Conservation (phyloP, 148 eudicot genomes). For the Nepenthes mirabilis region DNA sequence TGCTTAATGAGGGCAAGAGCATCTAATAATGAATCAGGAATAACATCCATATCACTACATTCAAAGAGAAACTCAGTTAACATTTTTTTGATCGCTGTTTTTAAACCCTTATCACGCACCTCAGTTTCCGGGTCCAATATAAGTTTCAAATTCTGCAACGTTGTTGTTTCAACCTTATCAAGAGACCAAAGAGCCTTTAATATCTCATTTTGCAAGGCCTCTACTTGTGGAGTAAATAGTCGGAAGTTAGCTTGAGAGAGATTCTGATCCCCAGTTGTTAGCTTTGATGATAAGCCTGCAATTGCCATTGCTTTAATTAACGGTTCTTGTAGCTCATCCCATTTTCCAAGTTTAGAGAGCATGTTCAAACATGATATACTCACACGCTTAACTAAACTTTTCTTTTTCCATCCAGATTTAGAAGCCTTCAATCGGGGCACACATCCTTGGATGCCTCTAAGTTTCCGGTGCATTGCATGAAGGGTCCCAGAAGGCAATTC, state of each 20-base stretch:
- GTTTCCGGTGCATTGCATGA: slow-evolving; percentile 54
- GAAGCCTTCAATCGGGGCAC: slow-evolving; percentile 20
- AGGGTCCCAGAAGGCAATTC: slow-evolving; percentile 30
- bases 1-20: slow-evolving; percentile 35
- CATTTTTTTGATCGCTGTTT: slow-evolving; percentile 26
- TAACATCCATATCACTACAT: slow-evolving; percentile 60
- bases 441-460: slow-evolving; percentile 31
- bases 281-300: slow-evolving; percentile 33
- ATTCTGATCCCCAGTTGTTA: slow-evolving; percentile 15
- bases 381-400: slow-evolving; percentile 16
- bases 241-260: slow-evolving; percentile 16
- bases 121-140: slow-evolving; percentile 33
- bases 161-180: slow-evolving; percentile 21
- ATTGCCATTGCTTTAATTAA: slow-evolving; percentile 59
- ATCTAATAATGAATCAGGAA: slow-evolving; percentile 39
- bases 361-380: slow-evolving; percentile 19
- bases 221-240: slow-evolving; percentile 30
- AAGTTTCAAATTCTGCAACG: slow-evolving; percentile 28
- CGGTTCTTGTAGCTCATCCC: slow-evolving; percentile 33
- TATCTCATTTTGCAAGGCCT: slow-evolving; percentile 45
- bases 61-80: slow-evolving; percentile 64
- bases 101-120: slow-evolving; percentile 18
- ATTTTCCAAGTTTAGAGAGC: slow-evolving; percentile 32
- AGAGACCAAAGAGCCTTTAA: slow-evolving; percentile 45
- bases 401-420: slow-evolving; percentile 22